Base-by-base conservation (phyloP, 169 alveolate species). In the Plasmodium ovale region DNA sequence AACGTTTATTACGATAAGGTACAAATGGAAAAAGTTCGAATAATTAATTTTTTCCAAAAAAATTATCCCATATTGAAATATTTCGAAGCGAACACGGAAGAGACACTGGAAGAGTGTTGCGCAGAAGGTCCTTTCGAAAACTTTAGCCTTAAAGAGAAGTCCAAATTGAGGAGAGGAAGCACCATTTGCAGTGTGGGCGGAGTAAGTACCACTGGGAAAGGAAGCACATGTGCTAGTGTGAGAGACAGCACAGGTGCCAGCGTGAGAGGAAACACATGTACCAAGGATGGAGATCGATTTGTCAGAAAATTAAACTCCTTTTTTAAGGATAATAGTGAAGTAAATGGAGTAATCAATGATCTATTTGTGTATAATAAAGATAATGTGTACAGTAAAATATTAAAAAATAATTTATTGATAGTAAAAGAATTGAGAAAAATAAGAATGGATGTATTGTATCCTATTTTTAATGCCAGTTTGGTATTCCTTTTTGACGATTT, bases 391-490 rank as follows among this genome's bases (percentile, higher is more conserved):
- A 82, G 90, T 56, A 82, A 82, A 29, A 82, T 82, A 65, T 65
- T 82, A 53, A 82, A 82, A 82, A 82, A 42, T 70, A 82, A 82
- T 59, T 82, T 82, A 62, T 39, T 42, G 19, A 64, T 82, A 58
- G 65, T 82, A 47, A 82, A 82, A 53, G 54, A 82, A 47, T 70
- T 82, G 12, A 59, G 19, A 49, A 65, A 82, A 39, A 19, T 47
- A 53, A 53, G 70, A 29, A 51, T 82, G 82, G 74, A 82, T 14
- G 49, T 82, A 25, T 39, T 82, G 1, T 82, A 82, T 82, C 90
- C 90, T 70, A 82, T 82, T 82, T 82, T 82, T 82, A 82, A 82
- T 59, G 82, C 90, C 21, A 82, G 90, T 27, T 42, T 82, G 58
- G 82, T 67, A 69, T 82, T 82, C 29, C 58, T 82, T 35, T 82